A percentile compares a stretch with the other conserved stretches of the same genome.
Conservation (phyloP, 768 basidiomycete species). For the Hericium coralloides region DNA sequence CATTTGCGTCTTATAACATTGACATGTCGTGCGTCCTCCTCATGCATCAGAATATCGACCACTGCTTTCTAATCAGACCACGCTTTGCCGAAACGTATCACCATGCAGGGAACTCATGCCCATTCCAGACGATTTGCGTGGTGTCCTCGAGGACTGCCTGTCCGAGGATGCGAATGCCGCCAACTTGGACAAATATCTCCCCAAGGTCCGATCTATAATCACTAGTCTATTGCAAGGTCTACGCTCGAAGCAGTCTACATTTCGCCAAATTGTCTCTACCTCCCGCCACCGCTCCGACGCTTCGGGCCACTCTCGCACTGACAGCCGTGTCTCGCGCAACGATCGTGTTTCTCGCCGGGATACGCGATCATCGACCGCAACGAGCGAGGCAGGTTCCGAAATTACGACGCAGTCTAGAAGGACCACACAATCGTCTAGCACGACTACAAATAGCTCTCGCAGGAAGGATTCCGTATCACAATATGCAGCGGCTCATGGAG, state of each 20-base stretch:
- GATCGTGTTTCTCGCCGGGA: constrained; percentile 35
- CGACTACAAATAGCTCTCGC: constrained; percentile 5
- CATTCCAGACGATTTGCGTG: constrained; percentile 85
- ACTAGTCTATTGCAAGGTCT: constrained; percentile 88
- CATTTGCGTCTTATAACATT: constrained; percentile 79
- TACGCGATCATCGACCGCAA: constrained; percentile 24
- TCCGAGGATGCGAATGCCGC: constrained; percentile 83
- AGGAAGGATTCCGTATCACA: constrained; percentile 16
- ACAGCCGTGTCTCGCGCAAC: constrained; percentile 35
- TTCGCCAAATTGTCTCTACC: constrained; percentile 67
- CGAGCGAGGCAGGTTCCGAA: neutral
- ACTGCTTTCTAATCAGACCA: neutral
- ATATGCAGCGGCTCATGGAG: constrained; percentile 17
- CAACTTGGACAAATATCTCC: constrained; percentile 84
- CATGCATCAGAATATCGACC: neutral
- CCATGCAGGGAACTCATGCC: constrained; percentile 65
- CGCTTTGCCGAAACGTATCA: neutral
- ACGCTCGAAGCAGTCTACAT: constrained; percentile 85
- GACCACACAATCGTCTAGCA: constrained; percentile 17
- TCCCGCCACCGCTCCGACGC: constrained; percentile 41
- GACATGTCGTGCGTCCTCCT: constrained; percentile 64
- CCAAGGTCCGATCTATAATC: constrained; percentile 86
- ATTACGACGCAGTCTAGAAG: neutral
- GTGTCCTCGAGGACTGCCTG: constrained; percentile 83
- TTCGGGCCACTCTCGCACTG: constrained; percentile 40